Evolutionary conservation across 495 filamentous ascomycete genomes (phyloP).

Genomic region (Evernia prunastri): DNA sequence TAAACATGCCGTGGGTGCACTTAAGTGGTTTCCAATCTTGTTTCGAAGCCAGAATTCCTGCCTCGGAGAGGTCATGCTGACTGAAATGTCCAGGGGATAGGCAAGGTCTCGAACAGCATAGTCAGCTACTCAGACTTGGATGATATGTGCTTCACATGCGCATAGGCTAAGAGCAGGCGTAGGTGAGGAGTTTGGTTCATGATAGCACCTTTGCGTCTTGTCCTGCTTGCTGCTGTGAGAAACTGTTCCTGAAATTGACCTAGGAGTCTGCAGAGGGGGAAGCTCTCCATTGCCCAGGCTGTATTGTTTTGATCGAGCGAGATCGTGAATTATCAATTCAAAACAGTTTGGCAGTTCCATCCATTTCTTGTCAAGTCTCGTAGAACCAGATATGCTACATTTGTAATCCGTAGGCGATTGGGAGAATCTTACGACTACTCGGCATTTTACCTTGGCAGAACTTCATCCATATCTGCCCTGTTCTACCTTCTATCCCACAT

Average conservation of each 20-base stretch:
- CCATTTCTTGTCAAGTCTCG: not conserved
- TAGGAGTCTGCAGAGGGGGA: not conserved
- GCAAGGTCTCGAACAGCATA: not conserved
- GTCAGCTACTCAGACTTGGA: constrained; percentile 1
- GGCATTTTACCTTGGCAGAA: too few species aligned
- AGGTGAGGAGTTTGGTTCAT: not conserved
- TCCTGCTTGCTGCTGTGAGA: not conserved
- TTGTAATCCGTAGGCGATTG: not conserved
- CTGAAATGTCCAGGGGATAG: not conserved
- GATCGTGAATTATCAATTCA: not conserved
- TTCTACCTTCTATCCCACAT: not conserved
- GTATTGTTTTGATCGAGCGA: not conserved
- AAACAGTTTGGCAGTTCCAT: not conserved
- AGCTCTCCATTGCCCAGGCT: not conserved
- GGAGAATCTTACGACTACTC: not conserved
- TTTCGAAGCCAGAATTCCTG: too few species aligned
- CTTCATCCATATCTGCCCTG: not conserved
- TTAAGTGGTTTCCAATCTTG: too few species aligned
- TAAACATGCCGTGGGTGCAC: too few species aligned
- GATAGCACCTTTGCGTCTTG: not conserved
- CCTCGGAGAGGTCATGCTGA: too few species aligned
- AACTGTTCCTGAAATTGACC: not conserved
- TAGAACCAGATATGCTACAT: not conserved
- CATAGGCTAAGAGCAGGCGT: not conserved
- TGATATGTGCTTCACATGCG: not conserved